A percentile compares a stretch with the other conserved stretches of the same genome.
Conservation (phyloP, 2,329 filamentous ascomycete species). For the Pyrenophora tritici-repentis region DNA sequence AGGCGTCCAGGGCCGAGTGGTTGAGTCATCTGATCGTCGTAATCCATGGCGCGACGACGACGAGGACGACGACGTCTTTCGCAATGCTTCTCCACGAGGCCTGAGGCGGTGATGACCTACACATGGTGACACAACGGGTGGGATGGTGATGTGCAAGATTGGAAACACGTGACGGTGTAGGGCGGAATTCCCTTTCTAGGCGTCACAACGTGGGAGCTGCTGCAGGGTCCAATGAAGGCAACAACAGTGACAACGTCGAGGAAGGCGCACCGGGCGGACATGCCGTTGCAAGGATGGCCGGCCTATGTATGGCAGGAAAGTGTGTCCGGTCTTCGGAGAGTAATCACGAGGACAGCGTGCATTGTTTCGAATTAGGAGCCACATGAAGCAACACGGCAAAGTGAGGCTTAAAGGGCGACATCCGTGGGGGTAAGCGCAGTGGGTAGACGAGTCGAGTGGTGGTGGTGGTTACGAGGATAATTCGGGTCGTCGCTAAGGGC, state of each 20-base stretch:
- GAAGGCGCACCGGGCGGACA: slow-evolving; percentile 7
- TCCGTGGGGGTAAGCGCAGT: slow-evolving; percentile 16
- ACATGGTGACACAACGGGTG: slow-evolving; percentile 16
- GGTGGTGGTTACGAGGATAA: slow-evolving; percentile 9
- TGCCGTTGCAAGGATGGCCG: slow-evolving; percentile 7
- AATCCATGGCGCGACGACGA: neutral
- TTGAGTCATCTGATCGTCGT: neutral
- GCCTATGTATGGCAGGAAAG: slow-evolving; percentile 9
- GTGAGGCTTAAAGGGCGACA: slow-evolving; percentile 3
- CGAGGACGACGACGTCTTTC: too few species aligned
- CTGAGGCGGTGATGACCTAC: slow-evolving; percentile 13
- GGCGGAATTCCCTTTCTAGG: slow-evolving; percentile 11
- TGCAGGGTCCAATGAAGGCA: slow-evolving; percentile 38
- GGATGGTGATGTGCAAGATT: slow-evolving; percentile 19
- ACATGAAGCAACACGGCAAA: neutral
- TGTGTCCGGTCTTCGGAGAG: slow-evolving; percentile 20
- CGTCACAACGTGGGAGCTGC: slow-evolving; percentile 25
- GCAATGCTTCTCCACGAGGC: too few species aligned
- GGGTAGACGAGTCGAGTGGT: neutral
- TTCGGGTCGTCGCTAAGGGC: slow-evolving; percentile 11
- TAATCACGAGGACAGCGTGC: slow-evolving; percentile 24
- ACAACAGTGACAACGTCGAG: neutral
- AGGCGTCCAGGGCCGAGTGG: neutral
- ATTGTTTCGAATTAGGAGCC: slow-evolving; percentile 13
- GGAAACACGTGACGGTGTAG: slow-evolving; percentile 9